Evolutionary conservation across 495 filamentous ascomycete species (phyloP), one percentile per base, ranked within the genome.

Genomic region (Massariosphaeria phaeospora): DNA sequence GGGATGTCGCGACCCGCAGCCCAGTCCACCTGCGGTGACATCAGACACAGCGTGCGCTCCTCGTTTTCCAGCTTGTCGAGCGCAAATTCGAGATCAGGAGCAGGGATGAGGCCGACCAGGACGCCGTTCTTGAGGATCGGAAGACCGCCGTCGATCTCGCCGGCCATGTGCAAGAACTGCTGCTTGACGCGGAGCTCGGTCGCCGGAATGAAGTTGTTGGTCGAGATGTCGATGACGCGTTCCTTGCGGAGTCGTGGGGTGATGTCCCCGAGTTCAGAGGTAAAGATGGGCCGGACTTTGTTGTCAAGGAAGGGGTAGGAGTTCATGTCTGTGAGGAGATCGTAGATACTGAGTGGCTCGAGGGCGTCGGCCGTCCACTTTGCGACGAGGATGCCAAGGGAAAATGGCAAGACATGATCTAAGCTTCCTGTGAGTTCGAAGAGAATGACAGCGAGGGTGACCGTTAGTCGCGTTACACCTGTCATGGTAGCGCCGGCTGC

Each of bases 301-400:
- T 89, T 95, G 71, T 95, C 89, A 24, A 98, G 79, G 71, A 90
- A 94, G 1, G 93, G 93, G 59, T 97, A 98, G 9, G 89, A 86
- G 69, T 98, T 97, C 84, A 98, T 89, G 60, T 95, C 89, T 0
- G 91, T 96, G 24, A 98, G 76, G 13, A 98, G 76, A 67, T 97
- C 91, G 60, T 98, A 98, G 54, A 98, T 97, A 68, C 88, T 94
- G 33, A 88, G 77, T 39, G 93, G 93, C 67, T 98, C 93, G 33
- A 98, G 77, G 8, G 91, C 91, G 68, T 97, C 93, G 0, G 93
- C 93, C 0, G 91, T 96, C 93, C 93, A 98, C 70, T 98, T 98
- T 34, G 90, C 84, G 29, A 95, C 91, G 12, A 96, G 79, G 18
- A 98, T 85, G 7, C 88, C 86, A 35, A 98, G 69, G 1, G 90